phyloP scores from a whole-genome alignment of 805 yeast genomes.

The Cyberlindnera euphorbiiphila region DNA sequence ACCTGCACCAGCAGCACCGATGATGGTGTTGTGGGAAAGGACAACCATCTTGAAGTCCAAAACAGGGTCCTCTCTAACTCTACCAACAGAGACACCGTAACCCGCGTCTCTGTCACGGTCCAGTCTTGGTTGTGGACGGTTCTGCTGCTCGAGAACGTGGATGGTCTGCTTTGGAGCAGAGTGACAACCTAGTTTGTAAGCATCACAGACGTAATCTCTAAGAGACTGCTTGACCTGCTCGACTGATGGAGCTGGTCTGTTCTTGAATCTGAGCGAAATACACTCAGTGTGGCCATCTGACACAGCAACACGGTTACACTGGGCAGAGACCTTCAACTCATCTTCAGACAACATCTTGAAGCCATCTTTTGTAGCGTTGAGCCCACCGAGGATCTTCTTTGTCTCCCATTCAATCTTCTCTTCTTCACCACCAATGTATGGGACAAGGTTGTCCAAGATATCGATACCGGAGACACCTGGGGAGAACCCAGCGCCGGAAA shows the following conservation, averaged over 20 bases:
- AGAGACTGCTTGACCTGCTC: constrained; percentile 73
- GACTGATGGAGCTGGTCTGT: constrained; percentile 79
- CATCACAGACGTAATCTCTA: constrained; percentile 77
- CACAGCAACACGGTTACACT: constrained; percentile 95
- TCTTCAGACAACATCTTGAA: constrained; percentile 58
- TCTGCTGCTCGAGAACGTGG: constrained; percentile 84
- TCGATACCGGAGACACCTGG: constrained; percentile 98
- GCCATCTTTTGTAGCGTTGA: constrained; percentile 48
- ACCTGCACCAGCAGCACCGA: constrained; percentile 99
- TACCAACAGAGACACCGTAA: constrained; percentile 90
- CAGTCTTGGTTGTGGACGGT: constrained; percentile 96
- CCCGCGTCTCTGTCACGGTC: constrained; percentile 96
- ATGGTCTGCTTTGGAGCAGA: constrained; percentile 94
- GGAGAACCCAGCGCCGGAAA: constrained; percentile 97
- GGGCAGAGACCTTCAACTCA: constrained; percentile 86
- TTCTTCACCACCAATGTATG: constrained; percentile 94
- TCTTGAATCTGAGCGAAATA: constrained; percentile 77
- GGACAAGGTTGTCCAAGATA: constrained; percentile 89
- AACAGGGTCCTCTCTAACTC: constrained; percentile 90
- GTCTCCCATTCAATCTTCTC: constrained; percentile 99
- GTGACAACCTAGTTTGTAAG: constrained; percentile 70
- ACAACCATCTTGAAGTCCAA: constrained; percentile 95
- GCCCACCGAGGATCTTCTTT: constrained; percentile 78
- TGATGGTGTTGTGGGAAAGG: constrained; percentile 93
- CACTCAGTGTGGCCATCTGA: constrained; percentile 98